phyloP scores from a whole-genome alignment of 208 protist genomes.

The Herpetomonas samuelpessoai region DNA sequence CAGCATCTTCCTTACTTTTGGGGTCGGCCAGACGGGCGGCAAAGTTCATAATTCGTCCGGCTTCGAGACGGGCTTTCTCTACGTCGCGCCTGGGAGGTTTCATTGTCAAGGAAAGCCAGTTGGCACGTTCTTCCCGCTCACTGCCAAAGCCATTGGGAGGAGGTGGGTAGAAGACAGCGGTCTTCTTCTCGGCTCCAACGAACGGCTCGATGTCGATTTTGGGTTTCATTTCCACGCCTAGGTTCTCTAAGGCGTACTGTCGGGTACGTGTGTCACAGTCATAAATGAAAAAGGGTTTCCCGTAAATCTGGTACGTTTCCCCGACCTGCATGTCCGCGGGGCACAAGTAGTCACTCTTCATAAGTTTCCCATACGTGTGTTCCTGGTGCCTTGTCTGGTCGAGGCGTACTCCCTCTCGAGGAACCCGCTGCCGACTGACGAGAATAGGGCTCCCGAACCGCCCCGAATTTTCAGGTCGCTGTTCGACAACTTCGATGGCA shows the following conservation, averaged over 20 bases:
- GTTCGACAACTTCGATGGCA: slow-evolving; percentile 76
- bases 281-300: slow-evolving; percentile 84
- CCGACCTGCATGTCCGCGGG: slow-evolving; percentile 80
- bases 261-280: slow-evolving; percentile 75
- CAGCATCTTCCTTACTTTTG: slow-evolving; percentile 62
- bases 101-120: slow-evolving; percentile 72
- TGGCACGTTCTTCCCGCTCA: slow-evolving; percentile 78
- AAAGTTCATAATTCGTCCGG: slow-evolving; percentile 88
- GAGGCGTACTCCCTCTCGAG: slow-evolving; percentile 38
- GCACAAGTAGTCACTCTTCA: slow-evolving; percentile 83
- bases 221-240: slow-evolving; percentile 40
- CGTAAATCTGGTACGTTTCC: slow-evolving; percentile 81
- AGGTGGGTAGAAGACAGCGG: slow-evolving; percentile 73
- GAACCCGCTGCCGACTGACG: slow-evolving; percentile 77
- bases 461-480: slow-evolving; percentile 67
- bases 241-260: slow-evolving; percentile 60
- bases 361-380: slow-evolving; percentile 83
- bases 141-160: slow-evolving; percentile 89
- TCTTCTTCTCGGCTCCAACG: slow-evolving; percentile 37
- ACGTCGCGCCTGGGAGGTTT: slow-evolving; percentile 69
- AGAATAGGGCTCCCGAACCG: slow-evolving; percentile 59
- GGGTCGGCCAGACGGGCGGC: slow-evolving; percentile 55
- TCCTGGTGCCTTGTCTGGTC: slow-evolving; percentile 64
- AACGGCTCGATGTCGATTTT: slow-evolving; percentile 65
- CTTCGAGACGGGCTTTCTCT: slow-evolving; percentile 55